A percentile compares a stretch with the other conserved stretches of the same genome.
phyloP scores from a whole-genome alignment of 345 rosid species.

The Eucalyptus curtisii region DNA sequence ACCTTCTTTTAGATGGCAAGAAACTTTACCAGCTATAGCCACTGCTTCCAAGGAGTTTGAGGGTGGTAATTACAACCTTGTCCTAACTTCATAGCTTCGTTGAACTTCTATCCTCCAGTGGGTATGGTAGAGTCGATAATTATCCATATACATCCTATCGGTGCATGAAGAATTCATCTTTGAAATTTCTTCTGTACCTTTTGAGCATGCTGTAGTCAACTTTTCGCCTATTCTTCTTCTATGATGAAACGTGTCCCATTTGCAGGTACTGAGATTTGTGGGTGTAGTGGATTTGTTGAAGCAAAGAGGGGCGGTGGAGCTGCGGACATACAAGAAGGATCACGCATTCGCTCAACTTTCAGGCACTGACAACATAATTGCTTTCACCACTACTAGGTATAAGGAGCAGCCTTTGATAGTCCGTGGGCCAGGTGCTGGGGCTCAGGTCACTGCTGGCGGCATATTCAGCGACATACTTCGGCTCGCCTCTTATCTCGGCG shows the following conservation, averaged over 20 bases:
- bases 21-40: neutral
- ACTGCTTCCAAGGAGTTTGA: neutral
- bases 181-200: neutral
- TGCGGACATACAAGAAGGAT: constrained; percentile 64
- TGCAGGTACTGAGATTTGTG: constrained; percentile 82
- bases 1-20: neutral
- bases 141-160: neutral
- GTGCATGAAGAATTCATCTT: neutral
- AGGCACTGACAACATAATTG: constrained; percentile 91
- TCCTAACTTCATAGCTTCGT: neutral
- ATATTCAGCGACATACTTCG: constrained; percentile 82
- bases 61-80: neutral
- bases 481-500: constrained; percentile 89
- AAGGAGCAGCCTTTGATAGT: constrained; percentile 87
- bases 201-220: neutral
- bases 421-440: constrained; percentile 99
- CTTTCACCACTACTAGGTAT: constrained; percentile 87
- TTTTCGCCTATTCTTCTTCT: neutral
- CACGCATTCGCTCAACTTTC: constrained; percentile 91
- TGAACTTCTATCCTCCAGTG: neutral
- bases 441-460: constrained; percentile 97
- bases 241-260: neutral
- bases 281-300: constrained; percentile 76
- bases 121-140: neutral
- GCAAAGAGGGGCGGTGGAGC: constrained; percentile 56